Percentiles rank a stretch among this genome's conserved stretches.
These are phyloP conservation scores for Nothophaeocryptopus gaeumannii DNA, from an alignment of 2,329 filamentous ascomycete genomes.

Conservation along the genomic window DNA sequence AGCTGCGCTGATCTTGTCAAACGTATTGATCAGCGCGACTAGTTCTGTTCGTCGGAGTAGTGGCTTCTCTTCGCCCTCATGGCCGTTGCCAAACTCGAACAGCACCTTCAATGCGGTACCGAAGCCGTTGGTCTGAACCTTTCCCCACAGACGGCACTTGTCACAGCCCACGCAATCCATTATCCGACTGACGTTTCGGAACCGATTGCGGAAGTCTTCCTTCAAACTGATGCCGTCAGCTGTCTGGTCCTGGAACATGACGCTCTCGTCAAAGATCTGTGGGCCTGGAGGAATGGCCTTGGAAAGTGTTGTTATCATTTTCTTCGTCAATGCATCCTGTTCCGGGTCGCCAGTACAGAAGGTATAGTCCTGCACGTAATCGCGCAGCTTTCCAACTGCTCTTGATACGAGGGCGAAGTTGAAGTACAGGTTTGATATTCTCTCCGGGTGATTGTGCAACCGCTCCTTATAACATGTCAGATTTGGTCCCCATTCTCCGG, in stretches of 20 bases:
- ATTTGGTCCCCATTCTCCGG: conserved; percentile 89
- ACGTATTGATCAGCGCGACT: conserved; percentile 91
- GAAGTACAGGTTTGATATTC: conserved; percentile 97
- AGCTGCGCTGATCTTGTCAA: conserved; percentile 80
- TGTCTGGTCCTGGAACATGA: conserved; percentile 75
- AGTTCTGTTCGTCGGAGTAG: conserved; percentile 83
- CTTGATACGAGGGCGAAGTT: conserved; percentile 96
- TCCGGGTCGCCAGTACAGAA: conserved; percentile 84
- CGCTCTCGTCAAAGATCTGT: conserved; percentile 86
- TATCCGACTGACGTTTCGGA: conserved; percentile 90
- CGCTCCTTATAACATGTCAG: conserved; percentile 81
- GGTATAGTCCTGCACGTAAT: conserved; percentile 77
- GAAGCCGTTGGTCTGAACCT: conserved; percentile 91
- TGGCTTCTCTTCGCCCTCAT: conserved; percentile 58
- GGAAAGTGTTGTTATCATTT: conserved; percentile 75
- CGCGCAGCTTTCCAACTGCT: conserved; percentile 84
- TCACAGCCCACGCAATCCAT: conserved; percentile 99
- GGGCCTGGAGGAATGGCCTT: conserved; percentile 63
- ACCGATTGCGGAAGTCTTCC: conserved; percentile 95
- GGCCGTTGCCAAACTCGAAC: conserved; percentile 80
- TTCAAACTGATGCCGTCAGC: conserved; percentile 67
- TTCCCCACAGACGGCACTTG: conserved; percentile 97
- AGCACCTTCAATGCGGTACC: conserved; percentile 92
- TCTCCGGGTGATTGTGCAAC: conserved; percentile 81
- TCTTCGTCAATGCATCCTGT: conserved; percentile 76